Evolutionary conservation across 495 filamentous ascomycete genomes (phyloP).

Genomic region (Paragyromitra xinjiangensis): DNA sequence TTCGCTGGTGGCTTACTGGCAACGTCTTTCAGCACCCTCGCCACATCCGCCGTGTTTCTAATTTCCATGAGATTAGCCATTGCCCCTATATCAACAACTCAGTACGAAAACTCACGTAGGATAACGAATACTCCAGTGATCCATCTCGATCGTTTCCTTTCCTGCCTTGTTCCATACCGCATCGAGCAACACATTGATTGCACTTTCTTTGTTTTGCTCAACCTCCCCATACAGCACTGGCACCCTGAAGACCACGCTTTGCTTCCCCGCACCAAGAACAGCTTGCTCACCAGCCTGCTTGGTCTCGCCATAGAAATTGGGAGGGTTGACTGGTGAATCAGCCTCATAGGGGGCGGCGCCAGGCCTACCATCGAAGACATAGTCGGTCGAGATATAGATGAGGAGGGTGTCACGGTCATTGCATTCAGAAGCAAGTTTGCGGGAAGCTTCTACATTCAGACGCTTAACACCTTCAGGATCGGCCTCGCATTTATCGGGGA

Average conservation of each 20-base stretch:
- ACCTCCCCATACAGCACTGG: conserved; percentile 84
- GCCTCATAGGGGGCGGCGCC: conserved; percentile 82
- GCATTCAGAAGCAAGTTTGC: conserved; percentile 72
- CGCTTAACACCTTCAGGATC: conserved; percentile 77
- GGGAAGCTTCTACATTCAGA: conserved; percentile 77
- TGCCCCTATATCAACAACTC: not conserved
- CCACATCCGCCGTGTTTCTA: conserved; percentile 81
- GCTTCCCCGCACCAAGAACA: conserved; percentile 63
- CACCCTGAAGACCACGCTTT: conserved; percentile 80
- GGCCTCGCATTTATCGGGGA: conserved; percentile 81
- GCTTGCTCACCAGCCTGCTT: conserved; percentile 86
- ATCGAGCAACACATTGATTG: conserved; percentile 82
- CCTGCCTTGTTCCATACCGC: conserved; percentile 73
- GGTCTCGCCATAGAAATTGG: conserved; percentile 87
- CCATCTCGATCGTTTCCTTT: conserved; percentile 73
- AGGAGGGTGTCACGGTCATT: conserved; percentile 71
- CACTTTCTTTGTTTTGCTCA: conserved; percentile 74
- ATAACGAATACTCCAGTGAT: conserved; percentile 86
- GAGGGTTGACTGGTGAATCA: conserved; percentile 70
- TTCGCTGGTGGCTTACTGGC: conserved; percentile 67
- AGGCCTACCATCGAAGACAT: conserved; percentile 83
- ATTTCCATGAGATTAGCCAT: not conserved
- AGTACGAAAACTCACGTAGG: conserved; percentile 68
- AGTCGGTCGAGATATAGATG: conserved; percentile 95
- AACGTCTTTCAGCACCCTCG: conserved; percentile 76